Conservation (phyloP, 805 yeast genomes). For the Saccharomycopsis malanga region DNA sequence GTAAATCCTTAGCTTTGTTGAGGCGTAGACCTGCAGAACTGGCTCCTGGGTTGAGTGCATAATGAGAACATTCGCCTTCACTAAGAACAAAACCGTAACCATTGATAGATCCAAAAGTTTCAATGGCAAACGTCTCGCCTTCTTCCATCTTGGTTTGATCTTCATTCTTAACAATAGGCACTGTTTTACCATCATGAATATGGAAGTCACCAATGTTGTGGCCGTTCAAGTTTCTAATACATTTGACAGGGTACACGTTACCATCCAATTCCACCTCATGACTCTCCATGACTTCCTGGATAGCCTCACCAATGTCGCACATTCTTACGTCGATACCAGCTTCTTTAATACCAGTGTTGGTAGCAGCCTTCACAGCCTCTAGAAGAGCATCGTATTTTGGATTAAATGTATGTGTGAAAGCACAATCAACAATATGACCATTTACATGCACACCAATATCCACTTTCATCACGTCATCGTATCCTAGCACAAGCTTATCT, state of each 20-base stretch:
- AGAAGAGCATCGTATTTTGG: conserved; percentile 73
- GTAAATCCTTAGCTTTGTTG: conserved; percentile 61
- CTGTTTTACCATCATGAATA: conserved; percentile 94
- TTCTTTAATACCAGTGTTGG: conserved; percentile 85
- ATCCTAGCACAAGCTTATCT: conserved; percentile 69
- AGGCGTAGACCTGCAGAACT: conserved; percentile 40
- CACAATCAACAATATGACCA: conserved; percentile 91
- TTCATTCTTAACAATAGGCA: conserved; percentile 90
- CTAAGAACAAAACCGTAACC: conserved; percentile 85
- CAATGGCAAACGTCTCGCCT: conserved; percentile 96
- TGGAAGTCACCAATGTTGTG: conserved; percentile 80
- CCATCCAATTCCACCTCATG: conserved; percentile 91
- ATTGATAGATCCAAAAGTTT: conserved; percentile 87
- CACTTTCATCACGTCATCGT: conserved; percentile 93
- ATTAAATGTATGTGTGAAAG: conserved; percentile 86
- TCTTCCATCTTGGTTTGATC: conserved; percentile 98
- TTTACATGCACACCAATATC: conserved; percentile 96
- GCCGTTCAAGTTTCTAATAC: conserved; percentile 89
- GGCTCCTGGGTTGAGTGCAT: conserved; percentile 55
- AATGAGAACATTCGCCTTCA: conserved; percentile 93
- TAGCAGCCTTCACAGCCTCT: conserved; percentile 85
- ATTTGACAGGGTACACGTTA: conserved; percentile 72
- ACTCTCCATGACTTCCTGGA: conserved; percentile 96
- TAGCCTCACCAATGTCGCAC: conserved; percentile 91
- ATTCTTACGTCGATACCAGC: conserved; percentile 95